Conservation (phyloP, 257 asterid species). For the Nicotiana tabacum region DNA sequence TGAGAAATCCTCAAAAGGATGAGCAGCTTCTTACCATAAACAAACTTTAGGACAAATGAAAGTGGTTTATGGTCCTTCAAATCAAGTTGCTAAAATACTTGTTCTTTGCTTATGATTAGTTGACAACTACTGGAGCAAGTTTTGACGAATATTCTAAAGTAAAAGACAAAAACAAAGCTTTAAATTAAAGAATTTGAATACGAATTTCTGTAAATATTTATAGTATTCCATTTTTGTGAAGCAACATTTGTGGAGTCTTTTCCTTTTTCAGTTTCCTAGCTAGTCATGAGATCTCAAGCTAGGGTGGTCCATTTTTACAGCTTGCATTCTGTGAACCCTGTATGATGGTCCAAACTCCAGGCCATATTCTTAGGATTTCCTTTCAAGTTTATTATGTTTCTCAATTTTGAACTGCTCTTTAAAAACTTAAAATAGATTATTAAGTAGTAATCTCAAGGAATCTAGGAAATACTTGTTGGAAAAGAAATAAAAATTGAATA, state of each 20-base stretch:
- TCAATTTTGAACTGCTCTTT: background rate
- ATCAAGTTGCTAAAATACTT: background rate
- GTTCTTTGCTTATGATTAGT: conserved; percentile 11
- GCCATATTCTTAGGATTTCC: background rate
- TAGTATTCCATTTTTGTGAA: background rate
- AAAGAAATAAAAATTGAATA: background rate
- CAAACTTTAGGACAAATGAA: background rate
- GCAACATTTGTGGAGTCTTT: conserved; percentile 1
- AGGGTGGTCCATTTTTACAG: conserved; percentile 2
- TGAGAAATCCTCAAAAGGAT: background rate
- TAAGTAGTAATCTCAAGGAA: too few relatives aligned
- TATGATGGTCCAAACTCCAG: conserved; percentile 5
- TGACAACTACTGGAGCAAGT: conserved; percentile 1
- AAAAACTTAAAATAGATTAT: background rate
- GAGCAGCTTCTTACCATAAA: background rate
- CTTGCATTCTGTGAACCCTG: background rate
- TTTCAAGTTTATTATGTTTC: background rate
- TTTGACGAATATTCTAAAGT: conserved; percentile 6
- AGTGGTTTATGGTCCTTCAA: background rate
- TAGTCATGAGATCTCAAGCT: conserved; percentile 1
- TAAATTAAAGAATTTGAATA: background rate
- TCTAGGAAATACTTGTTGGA: background rate
- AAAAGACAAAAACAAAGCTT: background rate
- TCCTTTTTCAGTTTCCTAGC: background rate
- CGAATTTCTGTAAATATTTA: background rate